These are phyloP conservation scores for Fistulinella prunicolor DNA, from an alignment of 768 basidiomycete genomes.

Conservation along the genomic window DNA sequence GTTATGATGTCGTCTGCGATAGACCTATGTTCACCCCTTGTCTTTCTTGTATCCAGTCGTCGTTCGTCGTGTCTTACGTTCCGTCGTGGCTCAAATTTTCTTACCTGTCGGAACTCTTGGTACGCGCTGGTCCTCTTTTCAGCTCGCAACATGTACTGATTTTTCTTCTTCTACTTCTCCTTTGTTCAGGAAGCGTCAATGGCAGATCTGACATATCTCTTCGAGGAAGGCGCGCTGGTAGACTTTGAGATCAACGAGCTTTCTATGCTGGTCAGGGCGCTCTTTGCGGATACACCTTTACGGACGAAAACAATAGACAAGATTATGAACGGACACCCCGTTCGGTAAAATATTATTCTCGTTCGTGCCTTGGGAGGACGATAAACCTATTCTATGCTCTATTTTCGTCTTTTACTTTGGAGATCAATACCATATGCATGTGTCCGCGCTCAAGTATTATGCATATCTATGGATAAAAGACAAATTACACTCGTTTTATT, in stretches of 20 bases:
- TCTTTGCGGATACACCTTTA: conserved; percentile 85
- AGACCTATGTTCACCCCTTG: neutral
- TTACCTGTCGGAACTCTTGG: conserved; percentile 89
- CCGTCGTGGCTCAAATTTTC: conserved; percentile 94
- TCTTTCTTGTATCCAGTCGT: conserved; percentile 41
- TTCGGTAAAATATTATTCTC: conserved; percentile 11
- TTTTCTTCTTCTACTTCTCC: neutral
- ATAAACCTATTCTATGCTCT: neutral
- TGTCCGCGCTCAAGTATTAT: neutral
- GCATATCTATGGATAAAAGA: conserved; percentile 11
- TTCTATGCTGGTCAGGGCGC: conserved; percentile 71
- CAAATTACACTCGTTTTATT: no score
- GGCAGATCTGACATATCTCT: conserved; percentile 88
- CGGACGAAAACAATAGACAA: conserved; percentile 80
- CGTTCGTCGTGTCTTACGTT: conserved; percentile 81
- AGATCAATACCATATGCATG: conserved; percentile 1
- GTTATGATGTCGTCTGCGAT: no score
- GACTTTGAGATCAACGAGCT: conserved; percentile 88
- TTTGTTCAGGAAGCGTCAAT: conserved; percentile 80
- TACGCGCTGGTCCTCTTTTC: conserved; percentile 36
- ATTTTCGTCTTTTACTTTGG: neutral
- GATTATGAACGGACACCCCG: conserved; percentile 59
- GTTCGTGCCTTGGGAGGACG: neutral
- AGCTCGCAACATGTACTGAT: neutral
- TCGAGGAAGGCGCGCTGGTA: conserved; percentile 85